Conservation (phyloP, 768 basidiomycete genomes). For the Pleurotus pulmonarius region DNA sequence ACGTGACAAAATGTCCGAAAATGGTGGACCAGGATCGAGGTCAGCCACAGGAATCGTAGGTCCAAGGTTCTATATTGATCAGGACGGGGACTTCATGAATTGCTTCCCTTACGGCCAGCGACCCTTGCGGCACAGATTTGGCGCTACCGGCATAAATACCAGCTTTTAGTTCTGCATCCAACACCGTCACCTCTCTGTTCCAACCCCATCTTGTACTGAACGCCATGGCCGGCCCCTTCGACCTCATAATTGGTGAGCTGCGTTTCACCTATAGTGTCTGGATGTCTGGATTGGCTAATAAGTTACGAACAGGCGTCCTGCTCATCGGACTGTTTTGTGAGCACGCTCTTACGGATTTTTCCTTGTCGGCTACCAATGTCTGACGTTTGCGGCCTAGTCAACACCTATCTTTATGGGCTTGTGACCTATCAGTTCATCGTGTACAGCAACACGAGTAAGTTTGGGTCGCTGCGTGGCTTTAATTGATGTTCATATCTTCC, state of each 20-base stretch:
- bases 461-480: slow-evolving; percentile 1
- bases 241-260: background rate
- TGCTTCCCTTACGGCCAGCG: background rate
- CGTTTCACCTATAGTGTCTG: background rate
- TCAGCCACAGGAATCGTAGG: background rate
- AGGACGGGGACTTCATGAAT: slow-evolving; percentile 3
- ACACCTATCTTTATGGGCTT: slow-evolving; percentile 28
- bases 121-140: slow-evolving; percentile 1
- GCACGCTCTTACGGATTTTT: slow-evolving; percentile 6
- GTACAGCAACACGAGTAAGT: slow-evolving; percentile 28
- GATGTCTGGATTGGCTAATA: background rate
- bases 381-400: slow-evolving; percentile 13
- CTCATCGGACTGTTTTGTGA: slow-evolving; percentile 22
- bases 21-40: background rate
- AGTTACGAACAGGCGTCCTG: slow-evolving; percentile 16
- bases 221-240: slow-evolving; percentile 4
- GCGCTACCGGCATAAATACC: background rate
- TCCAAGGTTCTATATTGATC: slow-evolving; percentile 3
- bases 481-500: background rate
- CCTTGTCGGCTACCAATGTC: background rate
- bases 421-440: slow-evolving; percentile 35
- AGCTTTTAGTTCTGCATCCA: background rate
- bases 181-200: background rate
- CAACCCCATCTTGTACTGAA: background rate
- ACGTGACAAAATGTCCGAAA: background rate